phyloP scores from a whole-genome alignment of 2,329 filamentous ascomycete genomes.

The Nemania serpens region DNA sequence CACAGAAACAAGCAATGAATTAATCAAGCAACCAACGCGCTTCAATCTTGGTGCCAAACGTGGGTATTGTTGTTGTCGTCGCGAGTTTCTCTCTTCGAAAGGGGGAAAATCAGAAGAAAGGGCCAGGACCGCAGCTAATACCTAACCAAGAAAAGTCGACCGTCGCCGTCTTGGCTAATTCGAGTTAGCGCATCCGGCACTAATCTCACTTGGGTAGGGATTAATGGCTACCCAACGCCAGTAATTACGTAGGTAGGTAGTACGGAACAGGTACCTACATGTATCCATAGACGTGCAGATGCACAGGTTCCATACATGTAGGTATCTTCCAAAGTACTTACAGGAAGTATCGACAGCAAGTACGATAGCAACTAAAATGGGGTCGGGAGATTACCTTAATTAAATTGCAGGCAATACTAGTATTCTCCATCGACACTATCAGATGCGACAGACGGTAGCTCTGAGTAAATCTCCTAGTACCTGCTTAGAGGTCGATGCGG shows the following conservation, averaged over 20 bases:
- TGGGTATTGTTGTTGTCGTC: slow-evolving; percentile 13
- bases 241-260: background rate
- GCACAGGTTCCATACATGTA: too few species aligned
- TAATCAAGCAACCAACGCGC: background rate
- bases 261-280: background rate
- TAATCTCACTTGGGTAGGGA: too few species aligned
- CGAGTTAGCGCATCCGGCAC: slow-evolving; percentile 18
- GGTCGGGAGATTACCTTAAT: background rate
- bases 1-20: background rate
- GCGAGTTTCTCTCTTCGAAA: slow-evolving; percentile 4
- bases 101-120: background rate
- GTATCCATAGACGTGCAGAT: too few species aligned
- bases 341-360: too few species aligned
- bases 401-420: background rate
- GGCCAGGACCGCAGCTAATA: background rate
- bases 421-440: background rate
- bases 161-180: slow-evolving; percentile 11
- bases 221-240: background rate
- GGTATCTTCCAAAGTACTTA: background rate
- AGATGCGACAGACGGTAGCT: background rate
- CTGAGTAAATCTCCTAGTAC: too few species aligned
- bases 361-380: too few species aligned
- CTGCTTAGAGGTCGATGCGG: too few species aligned
- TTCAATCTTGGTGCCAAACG: slow-evolving; percentile 3
- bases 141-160: slow-evolving; percentile 9